phyloP scores from a whole-genome alignment of 768 basidiomycete species.

The Russula sp. region DNA sequence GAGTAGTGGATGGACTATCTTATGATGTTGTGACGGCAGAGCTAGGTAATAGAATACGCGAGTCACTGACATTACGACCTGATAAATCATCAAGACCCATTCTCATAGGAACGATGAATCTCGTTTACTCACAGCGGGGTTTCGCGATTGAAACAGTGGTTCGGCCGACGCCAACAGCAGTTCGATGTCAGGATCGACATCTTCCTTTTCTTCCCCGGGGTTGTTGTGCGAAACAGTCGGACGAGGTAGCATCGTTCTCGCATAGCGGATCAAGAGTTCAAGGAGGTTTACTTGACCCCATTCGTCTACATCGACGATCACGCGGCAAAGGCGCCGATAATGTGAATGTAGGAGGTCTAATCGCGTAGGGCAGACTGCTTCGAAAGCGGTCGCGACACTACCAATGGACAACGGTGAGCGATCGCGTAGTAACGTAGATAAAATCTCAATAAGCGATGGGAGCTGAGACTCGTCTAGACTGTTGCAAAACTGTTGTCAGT shows the following conservation, averaged over 20 bases:
- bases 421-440: conserved; percentile 64
- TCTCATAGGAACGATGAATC: neutral
- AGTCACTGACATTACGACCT: conserved; percentile 80
- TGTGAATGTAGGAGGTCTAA: conserved; percentile 87
- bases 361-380: conserved; percentile 79
- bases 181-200: conserved; percentile 74
- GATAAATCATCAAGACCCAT: neutral
- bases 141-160: conserved; percentile 80
- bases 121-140: conserved; percentile 67
- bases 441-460: conserved; percentile 62
- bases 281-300: conserved; percentile 91
- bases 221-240: conserved; percentile 43
- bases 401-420: conserved; percentile 87
- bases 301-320: conserved; percentile 90
- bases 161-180: conserved; percentile 69
- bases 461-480: conserved; percentile 77
- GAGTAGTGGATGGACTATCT: conserved; percentile 69
- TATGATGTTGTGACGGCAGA: conserved; percentile 51
- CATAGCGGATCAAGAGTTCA: conserved; percentile 77
- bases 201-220: conserved; percentile 44
- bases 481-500: conserved; percentile 15
- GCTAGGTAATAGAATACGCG: conserved; percentile 74
- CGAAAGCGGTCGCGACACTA: conserved; percentile 80
- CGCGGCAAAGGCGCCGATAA: conserved; percentile 77
- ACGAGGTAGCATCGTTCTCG: conserved; percentile 74